Evolutionary conservation across 371 early-diverging fungal genomes (phyloP).

Genomic region (Apophysomyces variabilis): DNA sequence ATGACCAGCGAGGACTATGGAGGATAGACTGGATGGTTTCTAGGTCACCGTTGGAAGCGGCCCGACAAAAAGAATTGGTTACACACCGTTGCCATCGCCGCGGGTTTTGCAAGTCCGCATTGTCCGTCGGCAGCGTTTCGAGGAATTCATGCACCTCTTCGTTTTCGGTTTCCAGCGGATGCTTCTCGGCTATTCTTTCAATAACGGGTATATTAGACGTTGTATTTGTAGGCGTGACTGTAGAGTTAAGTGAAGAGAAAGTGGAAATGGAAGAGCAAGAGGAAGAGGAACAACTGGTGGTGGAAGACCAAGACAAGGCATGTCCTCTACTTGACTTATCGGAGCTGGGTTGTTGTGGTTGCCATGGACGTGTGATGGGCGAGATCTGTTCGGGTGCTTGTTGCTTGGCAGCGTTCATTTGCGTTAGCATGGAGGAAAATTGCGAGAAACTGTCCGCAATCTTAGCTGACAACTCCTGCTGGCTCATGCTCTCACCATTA

Average conservation of each 20-base stretch:
- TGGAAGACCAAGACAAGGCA: not conserved
- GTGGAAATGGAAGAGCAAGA: not conserved
- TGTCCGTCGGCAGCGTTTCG: not conserved
- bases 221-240: not conserved
- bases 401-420: constrained; percentile 27
- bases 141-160: not conserved
- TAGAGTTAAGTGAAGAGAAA: not conserved
- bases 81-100: constrained; percentile 9
- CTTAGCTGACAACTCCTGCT: constrained; percentile 36
- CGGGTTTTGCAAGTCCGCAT: not conserved
- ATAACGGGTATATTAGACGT: not conserved
- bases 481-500: constrained; percentile 20
- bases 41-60: constrained; percentile 30
- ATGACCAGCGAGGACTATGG: not conserved
- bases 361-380: not conserved
- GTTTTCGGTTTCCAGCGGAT: not conserved
- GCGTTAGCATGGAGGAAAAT: constrained; percentile 42
- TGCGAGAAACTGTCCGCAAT: constrained; percentile 52
- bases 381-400: not conserved
- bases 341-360: not conserved
- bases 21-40: constrained; percentile 21
- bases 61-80: constrained; percentile 14
- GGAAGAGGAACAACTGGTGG: not conserved
- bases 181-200: not conserved
- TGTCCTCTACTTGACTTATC: not conserved